These are phyloP conservation scores for Hordeum marinum DNA, from an alignment of 176 grass and related monocot species.

Conservation along the genomic window DNA sequence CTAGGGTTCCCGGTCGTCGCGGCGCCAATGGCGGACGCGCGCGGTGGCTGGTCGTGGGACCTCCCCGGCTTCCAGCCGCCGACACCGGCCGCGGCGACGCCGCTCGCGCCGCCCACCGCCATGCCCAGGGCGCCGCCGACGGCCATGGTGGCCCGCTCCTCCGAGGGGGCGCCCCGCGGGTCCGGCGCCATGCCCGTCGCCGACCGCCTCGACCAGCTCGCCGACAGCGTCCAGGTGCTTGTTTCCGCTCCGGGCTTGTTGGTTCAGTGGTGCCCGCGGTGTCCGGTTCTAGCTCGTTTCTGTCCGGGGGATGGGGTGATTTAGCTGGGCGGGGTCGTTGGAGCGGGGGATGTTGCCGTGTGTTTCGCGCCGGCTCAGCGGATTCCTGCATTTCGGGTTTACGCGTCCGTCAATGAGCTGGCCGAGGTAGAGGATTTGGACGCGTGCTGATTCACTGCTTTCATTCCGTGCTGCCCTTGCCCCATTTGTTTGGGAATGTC, in stretches of 20 bases:
- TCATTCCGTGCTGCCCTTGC: too few relatives aligned
- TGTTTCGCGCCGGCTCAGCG: neutral
- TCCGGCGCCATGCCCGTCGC: constrained; percentile 20
- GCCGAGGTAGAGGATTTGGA: neutral
- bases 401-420: neutral
- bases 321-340: neutral
- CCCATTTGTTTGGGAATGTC: neutral
- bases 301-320: neutral
- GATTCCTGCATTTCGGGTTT: neutral
- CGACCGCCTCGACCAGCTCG: constrained; percentile 57
- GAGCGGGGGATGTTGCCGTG: neutral
- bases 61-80: constrained; percentile 74
- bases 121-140: constrained; percentile 33
- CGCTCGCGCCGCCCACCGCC: constrained; percentile 10
- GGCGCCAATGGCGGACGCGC: constrained; percentile 71
- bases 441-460: too few relatives aligned
- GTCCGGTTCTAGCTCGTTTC: neutral
- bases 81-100: constrained; percentile 6
- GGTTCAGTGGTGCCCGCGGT: neutral
- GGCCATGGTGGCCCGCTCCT: constrained; percentile 31
- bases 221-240: constrained; percentile 57
- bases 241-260: neutral
- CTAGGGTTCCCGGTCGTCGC: constrained; percentile 63
- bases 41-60: constrained; percentile 83
- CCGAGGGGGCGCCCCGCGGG: constrained; percentile 35